Evolutionary conservation across 2,329 filamentous ascomycete species (phyloP), one percentile per base, ranked within the genome.

Genomic region (Nemania diffusa): DNA sequence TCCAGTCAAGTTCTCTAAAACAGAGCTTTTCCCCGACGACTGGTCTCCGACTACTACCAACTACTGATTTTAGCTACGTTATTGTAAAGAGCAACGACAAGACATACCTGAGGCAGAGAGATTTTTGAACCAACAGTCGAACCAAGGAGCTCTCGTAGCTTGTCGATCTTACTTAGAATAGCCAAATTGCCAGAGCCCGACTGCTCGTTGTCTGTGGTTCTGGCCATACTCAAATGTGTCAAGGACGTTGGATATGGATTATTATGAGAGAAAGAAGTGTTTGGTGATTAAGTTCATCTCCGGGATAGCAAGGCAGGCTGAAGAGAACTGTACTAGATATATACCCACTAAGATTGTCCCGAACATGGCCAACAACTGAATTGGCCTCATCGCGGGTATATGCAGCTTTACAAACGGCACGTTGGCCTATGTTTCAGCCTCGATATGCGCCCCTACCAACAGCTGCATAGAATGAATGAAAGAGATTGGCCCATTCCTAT

Each of bases 41-140:
- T 96, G 93, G 72, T 92, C 93, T 68, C 93, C 93, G 9, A 95
- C 92, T 7, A 94, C 92, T 40, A 91, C 91, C 72, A 96, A 92
- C 76, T 77, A 61, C 8, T n/a, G 11, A 81, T 93, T 90, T 72
- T 5, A 73, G 58, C 20, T 52, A 42, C 3, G n/a, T 8, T 24
- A 22, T 42, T 50, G 2, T 27, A 1, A 34, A 3, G n/a, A 5
- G 13, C 27, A 3, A 27, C 8, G 27, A 13, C 1, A 13, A 55
- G 22, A 65, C 69, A 8, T 69, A 77, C 75, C 68, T 78, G 76
- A 32, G 76, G 76, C 20, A 44, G 76, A 62, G 69, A 63, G 9
- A 84, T 74, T 32, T 76, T 73, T 0, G 78, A 70, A 4, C 79
- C 80, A 9, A 83, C 78, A 4, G 81, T 73, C 0, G 78, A 71